Percentiles rank a stretch among this genome's conserved stretches.
Evolutionary conservation across 1,139 yeast species (phyloP).

Genomic region (Lizanozyma gosingica): DNA sequence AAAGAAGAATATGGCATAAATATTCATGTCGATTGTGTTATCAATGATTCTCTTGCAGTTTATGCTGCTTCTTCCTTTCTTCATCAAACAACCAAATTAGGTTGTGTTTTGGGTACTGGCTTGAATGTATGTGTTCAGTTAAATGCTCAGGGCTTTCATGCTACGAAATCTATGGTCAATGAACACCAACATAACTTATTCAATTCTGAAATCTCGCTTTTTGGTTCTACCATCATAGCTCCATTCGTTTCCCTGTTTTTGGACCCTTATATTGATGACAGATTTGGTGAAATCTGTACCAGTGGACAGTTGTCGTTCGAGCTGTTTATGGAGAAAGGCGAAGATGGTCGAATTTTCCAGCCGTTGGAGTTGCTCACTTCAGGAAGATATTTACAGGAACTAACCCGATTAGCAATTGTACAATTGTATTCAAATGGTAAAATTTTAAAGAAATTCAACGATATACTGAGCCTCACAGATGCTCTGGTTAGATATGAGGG

Average conservation of each 20-base stretch:
- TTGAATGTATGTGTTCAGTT: constrained; percentile 35
- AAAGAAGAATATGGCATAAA: constrained; percentile 14
- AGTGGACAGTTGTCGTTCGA: neutral
- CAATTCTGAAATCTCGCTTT: constrained; percentile 34
- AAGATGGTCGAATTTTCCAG: constrained; percentile 33
- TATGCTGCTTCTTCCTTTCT: constrained; percentile 37
- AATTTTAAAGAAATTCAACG: neutral
- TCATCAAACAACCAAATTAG: constrained; percentile 29
- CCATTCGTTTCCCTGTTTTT: constrained; percentile 24
- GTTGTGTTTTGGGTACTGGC: constrained; percentile 41
- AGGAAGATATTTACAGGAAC: constrained; percentile 50
- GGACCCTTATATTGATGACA: constrained; percentile 27
- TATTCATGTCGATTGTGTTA: constrained; percentile 25
- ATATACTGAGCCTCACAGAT: neutral
- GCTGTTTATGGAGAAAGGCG: constrained; percentile 4
- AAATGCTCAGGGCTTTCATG: constrained; percentile 14
- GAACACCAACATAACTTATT: constrained; percentile 17
- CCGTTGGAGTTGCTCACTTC: constrained; percentile 47
- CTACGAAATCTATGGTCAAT: constrained; percentile 15
- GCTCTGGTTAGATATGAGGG: constrained; percentile 21
- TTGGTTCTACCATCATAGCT: constrained; percentile 25
- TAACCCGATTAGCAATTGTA: constrained; percentile 33
- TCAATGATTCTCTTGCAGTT: constrained; percentile 40
- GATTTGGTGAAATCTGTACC: constrained; percentile 19
- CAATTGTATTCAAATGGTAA: constrained; percentile 13